A percentile compares a stretch with the other conserved stretches of the same genome.
Evolutionary conservation across 208 protist species (phyloP).

Genomic region (Endotrypanum monterogeii): DNA sequence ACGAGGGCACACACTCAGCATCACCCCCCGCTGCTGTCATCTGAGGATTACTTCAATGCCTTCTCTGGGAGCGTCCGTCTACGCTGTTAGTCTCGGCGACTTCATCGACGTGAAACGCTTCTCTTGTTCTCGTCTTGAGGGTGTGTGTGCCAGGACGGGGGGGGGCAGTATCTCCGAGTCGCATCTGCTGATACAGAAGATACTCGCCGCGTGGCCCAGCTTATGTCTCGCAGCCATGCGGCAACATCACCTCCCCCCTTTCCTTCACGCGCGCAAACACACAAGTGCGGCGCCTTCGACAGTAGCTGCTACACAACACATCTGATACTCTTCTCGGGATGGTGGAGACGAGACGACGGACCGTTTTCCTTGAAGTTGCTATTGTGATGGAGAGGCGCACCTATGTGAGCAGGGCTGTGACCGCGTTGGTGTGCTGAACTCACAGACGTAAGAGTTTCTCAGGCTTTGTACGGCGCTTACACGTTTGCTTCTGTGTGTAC

Average conservation of each 20-base stretch:
- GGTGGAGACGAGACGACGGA: no score
- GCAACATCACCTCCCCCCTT: conserved; percentile 26
- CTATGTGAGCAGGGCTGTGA: background rate
- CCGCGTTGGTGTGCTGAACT: no score
- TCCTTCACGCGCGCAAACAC: no score
- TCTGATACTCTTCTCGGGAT: conserved; percentile 18
- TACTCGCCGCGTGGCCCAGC: conserved; percentile 23
- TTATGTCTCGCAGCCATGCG: conserved; percentile 22
- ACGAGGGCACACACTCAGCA: conserved; percentile 15
- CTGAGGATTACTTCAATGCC: conserved; percentile 35
- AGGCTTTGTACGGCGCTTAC: no score
- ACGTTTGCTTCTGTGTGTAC: no score
- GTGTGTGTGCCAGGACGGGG: conserved; percentile 21
- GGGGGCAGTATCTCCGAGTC: conserved; percentile 24
- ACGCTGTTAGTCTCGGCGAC: conserved; percentile 7
- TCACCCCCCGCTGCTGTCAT: conserved; percentile 24
- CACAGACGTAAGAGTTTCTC: no score
- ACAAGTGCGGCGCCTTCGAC: no score
- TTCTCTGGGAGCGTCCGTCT: conserved; percentile 21
- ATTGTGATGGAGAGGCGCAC: background rate
- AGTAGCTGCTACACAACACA: no score
- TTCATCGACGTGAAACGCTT: conserved; percentile 19
- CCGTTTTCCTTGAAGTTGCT: no score
- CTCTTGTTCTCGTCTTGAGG: conserved; percentile 18
- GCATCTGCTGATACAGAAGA: conserved; percentile 25